Evolutionary conservation across 2,329 filamentous ascomycete genomes (phyloP).

Genomic region (Colletotrichum orchidophilum): DNA sequence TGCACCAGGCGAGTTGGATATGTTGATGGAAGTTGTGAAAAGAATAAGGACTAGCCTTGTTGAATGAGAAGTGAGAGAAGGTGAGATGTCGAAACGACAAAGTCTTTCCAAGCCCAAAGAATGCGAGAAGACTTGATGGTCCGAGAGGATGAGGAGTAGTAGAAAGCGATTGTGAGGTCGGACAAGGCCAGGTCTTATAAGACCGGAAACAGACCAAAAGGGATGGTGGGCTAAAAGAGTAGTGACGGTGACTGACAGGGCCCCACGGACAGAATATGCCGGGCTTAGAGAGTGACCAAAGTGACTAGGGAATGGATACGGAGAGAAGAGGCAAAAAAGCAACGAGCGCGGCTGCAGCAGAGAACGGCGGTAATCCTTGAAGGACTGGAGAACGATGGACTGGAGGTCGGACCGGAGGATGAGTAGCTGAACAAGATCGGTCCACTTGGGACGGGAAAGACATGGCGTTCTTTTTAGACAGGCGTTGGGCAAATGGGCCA

Average conservation of each 20-base stretch:
- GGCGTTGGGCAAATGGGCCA: slow-evolving; percentile 43
- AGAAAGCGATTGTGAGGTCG: slow-evolving; percentile 20
- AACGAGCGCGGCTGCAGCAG: slow-evolving; percentile 43
- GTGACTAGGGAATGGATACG: slow-evolving; percentile 22
- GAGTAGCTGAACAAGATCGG: slow-evolving; percentile 31
- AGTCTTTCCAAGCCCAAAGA: slow-evolving; percentile 34
- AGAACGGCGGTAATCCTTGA: slow-evolving; percentile 41
- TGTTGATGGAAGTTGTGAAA: slow-evolving; percentile 39
- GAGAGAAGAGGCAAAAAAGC: slow-evolving; percentile 37
- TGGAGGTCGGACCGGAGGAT: slow-evolving; percentile 33
- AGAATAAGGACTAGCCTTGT: slow-evolving; percentile 49
- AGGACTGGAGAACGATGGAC: slow-evolving; percentile 46
- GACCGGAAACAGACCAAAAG: slow-evolving; percentile 10
- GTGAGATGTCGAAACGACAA: slow-evolving; percentile 36
- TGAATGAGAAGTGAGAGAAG: slow-evolving; percentile 39
- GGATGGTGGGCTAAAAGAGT: slow-evolving; percentile 24
- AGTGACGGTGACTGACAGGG: slow-evolving; percentile 32
- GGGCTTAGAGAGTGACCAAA: slow-evolving; percentile 26
- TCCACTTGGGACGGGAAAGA: slow-evolving; percentile 35
- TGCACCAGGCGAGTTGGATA: slow-evolving; percentile 40
- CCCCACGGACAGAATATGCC: slow-evolving; percentile 25
- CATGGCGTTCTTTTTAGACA: slow-evolving; percentile 33
- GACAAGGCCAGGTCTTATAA: slow-evolving; percentile 35
- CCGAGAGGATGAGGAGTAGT: slow-evolving; percentile 30
- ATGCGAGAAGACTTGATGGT: slow-evolving; percentile 34